Percentiles rank a stretch among this genome's conserved stretches.
These are phyloP conservation scores for Chondrus crispus DNA, from an alignment of 23 red algal genomes.

Conservation along the genomic window DNA sequence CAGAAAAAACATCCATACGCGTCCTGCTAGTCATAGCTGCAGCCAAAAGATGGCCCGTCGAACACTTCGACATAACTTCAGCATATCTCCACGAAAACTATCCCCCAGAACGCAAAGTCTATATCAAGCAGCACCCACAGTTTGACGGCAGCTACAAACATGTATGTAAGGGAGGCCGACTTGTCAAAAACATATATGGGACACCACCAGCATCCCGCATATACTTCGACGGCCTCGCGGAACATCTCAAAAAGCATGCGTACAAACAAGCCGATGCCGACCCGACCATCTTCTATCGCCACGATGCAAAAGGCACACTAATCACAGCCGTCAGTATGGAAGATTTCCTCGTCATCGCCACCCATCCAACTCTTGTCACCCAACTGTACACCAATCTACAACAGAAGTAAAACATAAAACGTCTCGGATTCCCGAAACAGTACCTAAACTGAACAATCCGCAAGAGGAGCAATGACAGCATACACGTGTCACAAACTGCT, in stretches of 20 bases:
- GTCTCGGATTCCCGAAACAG: no score
- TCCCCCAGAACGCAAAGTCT: not conserved
- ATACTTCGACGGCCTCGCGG: not conserved
- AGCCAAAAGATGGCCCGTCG: not conserved
- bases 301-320: no score
- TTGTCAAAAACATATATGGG: not conserved
- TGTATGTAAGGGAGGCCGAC: not conserved
- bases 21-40: not conserved
- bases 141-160: not conserved
- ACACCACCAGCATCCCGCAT: not conserved
- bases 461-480: no score
- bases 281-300: not conserved
- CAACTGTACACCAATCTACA: no score
- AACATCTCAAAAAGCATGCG: not conserved
- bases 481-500: no score
- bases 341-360: no score
- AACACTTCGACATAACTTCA: constrained; percentile 17
- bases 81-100: not conserved
- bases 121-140: not conserved
- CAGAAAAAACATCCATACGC: not conserved
- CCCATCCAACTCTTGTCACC: no score
- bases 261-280: constrained; percentile 11
- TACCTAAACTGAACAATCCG: no score
- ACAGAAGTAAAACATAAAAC: no score
- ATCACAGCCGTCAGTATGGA: no score